Conservation (phyloP, 2,329 filamentous ascomycete genomes). For the Lachnellula occidentalis region DNA sequence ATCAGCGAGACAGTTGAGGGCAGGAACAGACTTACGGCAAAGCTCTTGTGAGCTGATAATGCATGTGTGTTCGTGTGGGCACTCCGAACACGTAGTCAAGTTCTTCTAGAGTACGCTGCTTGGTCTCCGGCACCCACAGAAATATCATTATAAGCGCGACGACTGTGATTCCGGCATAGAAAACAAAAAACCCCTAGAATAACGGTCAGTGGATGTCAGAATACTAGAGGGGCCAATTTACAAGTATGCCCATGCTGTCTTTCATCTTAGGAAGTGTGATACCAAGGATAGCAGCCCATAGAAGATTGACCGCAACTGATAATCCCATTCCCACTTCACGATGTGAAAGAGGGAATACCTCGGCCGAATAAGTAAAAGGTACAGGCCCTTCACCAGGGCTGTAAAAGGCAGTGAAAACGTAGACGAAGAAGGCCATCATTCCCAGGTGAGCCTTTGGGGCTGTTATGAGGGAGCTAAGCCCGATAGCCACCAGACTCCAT, state of each 20-base stretch:
- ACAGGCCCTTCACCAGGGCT: conserved; percentile 63
- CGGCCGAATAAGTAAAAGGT: conserved; percentile 63
- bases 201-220: too few relatives aligned
- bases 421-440: conserved; percentile 54
- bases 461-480: conserved; percentile 48
- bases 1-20: background rate
- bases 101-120: conserved; percentile 34
- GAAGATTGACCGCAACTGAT: conserved; percentile 60
- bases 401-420: conserved; percentile 57
- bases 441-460: conserved; percentile 39
- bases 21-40: conserved; percentile 14
- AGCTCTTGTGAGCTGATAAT: conserved; percentile 18
- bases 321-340: conserved; percentile 68
- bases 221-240: background rate
- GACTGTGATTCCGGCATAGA: conserved; percentile 49
- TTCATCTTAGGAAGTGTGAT: conserved; percentile 44
- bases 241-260: conserved; percentile 24
- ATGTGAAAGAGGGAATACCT: conserved; percentile 66
- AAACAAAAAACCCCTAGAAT: conserved; percentile 45
- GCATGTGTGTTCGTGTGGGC: conserved; percentile 19
- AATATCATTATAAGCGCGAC: conserved; percentile 50
- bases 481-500: conserved; percentile 54
- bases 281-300: conserved; percentile 52
- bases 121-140: conserved; percentile 49
- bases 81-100: conserved; percentile 41